Conservation (phyloP, 169 alveolate species). For the Eimeria falciformis region DNA sequence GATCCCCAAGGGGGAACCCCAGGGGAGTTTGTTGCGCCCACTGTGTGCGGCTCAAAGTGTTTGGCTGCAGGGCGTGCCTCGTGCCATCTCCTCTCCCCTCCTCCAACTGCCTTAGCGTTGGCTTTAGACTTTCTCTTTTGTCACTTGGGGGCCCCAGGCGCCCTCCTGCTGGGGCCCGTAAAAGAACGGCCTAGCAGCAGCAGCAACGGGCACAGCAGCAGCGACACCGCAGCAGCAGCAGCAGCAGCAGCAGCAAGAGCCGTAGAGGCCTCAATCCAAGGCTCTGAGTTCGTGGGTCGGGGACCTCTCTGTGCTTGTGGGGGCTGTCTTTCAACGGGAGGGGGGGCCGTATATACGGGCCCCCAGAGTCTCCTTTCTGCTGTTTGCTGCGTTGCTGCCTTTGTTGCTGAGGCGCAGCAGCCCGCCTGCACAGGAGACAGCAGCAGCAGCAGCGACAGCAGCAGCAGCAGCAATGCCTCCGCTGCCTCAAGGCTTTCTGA, state of each 20-base stretch:
- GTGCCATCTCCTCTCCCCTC: slow-evolving; percentile 17
- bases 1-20: not conserved
- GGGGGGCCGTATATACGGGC: not conserved
- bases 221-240: slow-evolving; percentile 17
- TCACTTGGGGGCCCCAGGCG: slow-evolving; percentile 56
- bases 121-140: slow-evolving; percentile 27
- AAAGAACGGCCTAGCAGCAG: not conserved
- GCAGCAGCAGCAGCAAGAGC: slow-evolving; percentile 20
- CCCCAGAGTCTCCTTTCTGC: slow-evolving; percentile 16
- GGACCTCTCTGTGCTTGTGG: slow-evolving; percentile 4
- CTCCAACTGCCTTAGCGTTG: slow-evolving; percentile 7
- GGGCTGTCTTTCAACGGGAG: not conserved
- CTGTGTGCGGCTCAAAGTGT: not conserved
- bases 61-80: not conserved
- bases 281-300: not conserved
- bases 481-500: not conserved
- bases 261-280: not conserved
- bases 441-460: not conserved
- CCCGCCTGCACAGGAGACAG: not conserved
- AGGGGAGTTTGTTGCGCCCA: not conserved
- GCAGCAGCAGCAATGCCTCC: not conserved
- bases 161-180: not conserved
- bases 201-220: slow-evolving; percentile 5
- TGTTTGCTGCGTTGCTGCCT: not conserved
- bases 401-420: not conserved